Evolutionary conservation across 306 rosid genomes (phyloP), one percentile per base, ranked within the genome.

Genomic region (Prinsepia uniflora): DNA sequence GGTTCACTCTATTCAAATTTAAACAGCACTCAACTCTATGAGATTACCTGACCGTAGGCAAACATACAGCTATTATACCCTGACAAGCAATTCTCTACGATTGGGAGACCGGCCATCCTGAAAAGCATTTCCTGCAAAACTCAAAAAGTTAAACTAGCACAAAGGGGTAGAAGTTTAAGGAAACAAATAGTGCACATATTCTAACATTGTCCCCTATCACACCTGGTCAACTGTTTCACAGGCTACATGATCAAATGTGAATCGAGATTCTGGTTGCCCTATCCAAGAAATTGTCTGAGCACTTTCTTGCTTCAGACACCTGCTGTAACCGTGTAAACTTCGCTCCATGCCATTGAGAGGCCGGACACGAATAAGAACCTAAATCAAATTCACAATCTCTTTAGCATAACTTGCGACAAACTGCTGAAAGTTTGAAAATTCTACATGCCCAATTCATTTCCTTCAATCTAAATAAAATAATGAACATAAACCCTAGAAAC

Each of bases 1-100:
- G 6, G 49, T 40, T 11, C 41, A 30, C 55, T 15, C 11, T 15
- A 30, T 15, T 20, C 13, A 45, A 59, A 7, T 43, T 30, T 47
- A 50, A 49, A 77, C 43, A 73, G 47, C 4, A 36, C 57, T 18
- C 67, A 61, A 65, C 49, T 59, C 44, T 41, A 39, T 75, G 81
- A 53, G 40, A 66, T 56, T 89, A 94, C 99, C 96, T 94, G 99
- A 53, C 99, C 99, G 54, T 91, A 94, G 39, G 99, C 97, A 81
- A 94, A 94, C 97, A 94, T 91, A 73, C 99, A 94, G 63, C 99
- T 94, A 78, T 94, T 87, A 67, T 94, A 94, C 68, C 99, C 99
- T 0, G 96, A 94, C 60, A 94, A 86, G 81, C 99, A 94, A 74
- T 94, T 94, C 81, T 94, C 99, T 52, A 94, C 96, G 97, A 94